Base-by-base conservation (phyloP, 495 filamentous ascomycete species). In the Sabuloglossum arenarium region DNA sequence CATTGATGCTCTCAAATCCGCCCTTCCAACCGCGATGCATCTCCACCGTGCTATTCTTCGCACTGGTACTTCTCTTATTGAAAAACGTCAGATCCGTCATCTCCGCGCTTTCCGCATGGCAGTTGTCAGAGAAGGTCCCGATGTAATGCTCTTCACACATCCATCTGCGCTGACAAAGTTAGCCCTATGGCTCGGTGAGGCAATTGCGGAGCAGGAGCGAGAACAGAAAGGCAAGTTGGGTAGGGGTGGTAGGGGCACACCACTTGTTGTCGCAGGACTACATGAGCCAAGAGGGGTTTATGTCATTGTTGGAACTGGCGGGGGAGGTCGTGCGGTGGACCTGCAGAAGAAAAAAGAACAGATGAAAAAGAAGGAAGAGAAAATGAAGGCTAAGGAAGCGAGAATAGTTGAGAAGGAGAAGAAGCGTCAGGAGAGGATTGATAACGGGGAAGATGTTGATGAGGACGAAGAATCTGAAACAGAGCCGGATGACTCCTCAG, bases 91-190 rank as follows among this genome's bases (percentile, higher is more conserved):
- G 64, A 95, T 98, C 60, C 81, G 85, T 12, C 86, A 94, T 65
- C 73, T 98, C 32, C 79, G 84, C 6, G 84, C 88, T 6, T 98
- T 96, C 68, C 85, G 91, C 37, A 89, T 98, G 72, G 88, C 85
- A 10, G 84, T 98, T 28, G 89, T 98, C 61, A 94, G 93, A 63
- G 91, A 97, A 63, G 86, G 90, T 0, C 86, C 89, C 0, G 91
- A 96, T 62, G 84, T 94, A 6, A 68, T 76, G 42, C 75, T 94
- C 9, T 98, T 98, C 67, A 84, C 82, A 6, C 89, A 95, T 61
- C 88, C 91, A 0, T 85, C 86, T 3, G 93, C 93, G 10, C 69
- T 98, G 55, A 90, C 86, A 2, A 96, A 97, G 66, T 73, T 98
- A 10, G 88, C 88, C 0, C 71, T 94, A 1, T 98, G 91, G 91